Conservation (phyloP, 495 filamentous ascomycete species). For the Aspergillus nanangensis region DNA sequence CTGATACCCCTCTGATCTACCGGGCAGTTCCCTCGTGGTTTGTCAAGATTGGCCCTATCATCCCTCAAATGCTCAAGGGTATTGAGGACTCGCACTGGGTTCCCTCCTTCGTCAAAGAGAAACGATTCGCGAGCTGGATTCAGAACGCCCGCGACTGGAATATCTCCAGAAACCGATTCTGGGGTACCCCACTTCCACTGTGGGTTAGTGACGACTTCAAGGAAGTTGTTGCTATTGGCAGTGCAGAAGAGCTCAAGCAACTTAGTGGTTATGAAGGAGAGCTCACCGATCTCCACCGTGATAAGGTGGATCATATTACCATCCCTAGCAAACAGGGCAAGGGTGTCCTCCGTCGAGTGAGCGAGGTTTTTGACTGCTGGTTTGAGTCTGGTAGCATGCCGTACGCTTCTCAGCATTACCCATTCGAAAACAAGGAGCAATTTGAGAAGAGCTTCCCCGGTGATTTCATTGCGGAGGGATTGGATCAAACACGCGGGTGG, state of each 20-base stretch:
- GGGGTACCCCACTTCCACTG: conserved; percentile 91
- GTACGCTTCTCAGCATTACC: conserved; percentile 89
- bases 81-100: conserved; percentile 95
- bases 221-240: conserved; percentile 85
- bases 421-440: conserved; percentile 84
- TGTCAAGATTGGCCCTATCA: conserved; percentile 76
- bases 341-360: conserved; percentile 72
- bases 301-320: conserved; percentile 94
- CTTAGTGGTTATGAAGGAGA: conserved; percentile 83
- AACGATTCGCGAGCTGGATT: conserved; percentile 83
- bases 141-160: conserved; percentile 96
- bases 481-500: conserved; percentile 95
- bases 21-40: conserved; percentile 95
- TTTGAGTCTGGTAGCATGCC: conserved; percentile 95
- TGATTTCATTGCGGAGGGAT: conserved; percentile 95
- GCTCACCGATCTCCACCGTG: conserved; percentile 85
- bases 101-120: conserved; percentile 86
- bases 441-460: conserved; percentile 85
- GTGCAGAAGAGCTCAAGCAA: conserved; percentile 78
- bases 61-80: conserved; percentile 85
- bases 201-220: conserved; percentile 88
- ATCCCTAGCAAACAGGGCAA: conserved; percentile 92
- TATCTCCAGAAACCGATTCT: conserved; percentile 91
- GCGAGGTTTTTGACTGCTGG: conserved; percentile 98
- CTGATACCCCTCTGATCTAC: conserved; percentile 93